Evolutionary conservation across 495 filamentous ascomycete genomes (phyloP).

Genomic region (Aspergillus sclerotiicarbonarius): DNA sequence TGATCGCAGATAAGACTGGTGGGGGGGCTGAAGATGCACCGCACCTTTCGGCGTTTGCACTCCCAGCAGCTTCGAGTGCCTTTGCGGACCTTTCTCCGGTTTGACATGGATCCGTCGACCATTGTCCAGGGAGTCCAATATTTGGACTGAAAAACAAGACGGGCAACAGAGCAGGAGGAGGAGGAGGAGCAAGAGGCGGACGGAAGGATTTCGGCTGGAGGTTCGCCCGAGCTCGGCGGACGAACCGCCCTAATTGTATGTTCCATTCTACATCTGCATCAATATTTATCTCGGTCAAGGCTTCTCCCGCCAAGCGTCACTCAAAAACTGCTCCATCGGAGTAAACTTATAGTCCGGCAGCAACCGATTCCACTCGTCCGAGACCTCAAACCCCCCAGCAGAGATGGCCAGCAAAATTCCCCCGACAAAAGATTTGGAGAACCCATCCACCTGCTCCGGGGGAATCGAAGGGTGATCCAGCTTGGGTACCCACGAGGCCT

Average conservation of each 20-base stretch:
- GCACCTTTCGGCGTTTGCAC: constrained; percentile 38
- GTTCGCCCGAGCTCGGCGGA: constrained; percentile 11
- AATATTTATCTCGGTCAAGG: no score
- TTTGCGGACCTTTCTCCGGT: constrained; percentile 35
- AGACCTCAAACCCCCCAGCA: constrained; percentile 39
- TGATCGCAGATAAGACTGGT: constrained; percentile 34
- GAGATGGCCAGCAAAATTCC: constrained; percentile 42
- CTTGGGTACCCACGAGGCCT: constrained; percentile 42
- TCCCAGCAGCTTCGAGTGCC: constrained; percentile 39
- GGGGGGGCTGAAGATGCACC: constrained; percentile 27
- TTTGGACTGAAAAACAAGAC: no score
- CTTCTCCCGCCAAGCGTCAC: constrained; percentile 45
- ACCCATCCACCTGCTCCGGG: constrained; percentile 32
- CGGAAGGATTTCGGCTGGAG: no score
- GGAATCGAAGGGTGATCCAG: constrained; percentile 44
- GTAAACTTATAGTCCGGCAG: constrained; percentile 54
- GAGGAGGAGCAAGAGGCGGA: no score
- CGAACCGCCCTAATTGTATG: not conserved
- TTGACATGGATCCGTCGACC: constrained; percentile 3
- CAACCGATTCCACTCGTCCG: constrained; percentile 53
- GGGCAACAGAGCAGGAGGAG: no score
- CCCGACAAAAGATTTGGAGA: constrained; percentile 31
- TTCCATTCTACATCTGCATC: not conserved
- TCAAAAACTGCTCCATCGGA: constrained; percentile 45
- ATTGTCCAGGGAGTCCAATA: not conserved